Evolutionary conservation across 1,284 basidiomycete species (phyloP), one percentile per base, ranked within the genome.

Genomic region (Trametes polyzona): DNA sequence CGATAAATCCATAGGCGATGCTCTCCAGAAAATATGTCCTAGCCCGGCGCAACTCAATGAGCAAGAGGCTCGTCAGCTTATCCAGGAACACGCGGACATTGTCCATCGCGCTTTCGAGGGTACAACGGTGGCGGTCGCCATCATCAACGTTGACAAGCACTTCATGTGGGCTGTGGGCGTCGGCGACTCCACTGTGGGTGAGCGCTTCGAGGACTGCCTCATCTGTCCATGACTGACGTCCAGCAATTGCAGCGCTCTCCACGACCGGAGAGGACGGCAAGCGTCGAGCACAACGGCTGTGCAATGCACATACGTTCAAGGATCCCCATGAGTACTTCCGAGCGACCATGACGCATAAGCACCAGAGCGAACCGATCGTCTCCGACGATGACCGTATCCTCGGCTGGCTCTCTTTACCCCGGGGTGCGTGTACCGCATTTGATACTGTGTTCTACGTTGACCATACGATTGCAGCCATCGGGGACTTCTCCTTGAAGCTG

Each of bases 161-260:
- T 53, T 48, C 36, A 37, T 53, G 16, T 59, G 57, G 52, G 47
- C 41, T 9, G 21, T 40, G 1, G 48, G 43, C 5, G 52, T 55
- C 11, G 48, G 57, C 11, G 52, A 59, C 19, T 59, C 52, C 3
- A 55, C 36, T 11, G 43, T 50, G 12, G 47, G 52, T 46, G 36
- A 43, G 47, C 37, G 11, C 3, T 12, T 33, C 32, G 10, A n/a
- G n/a, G n/a, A n/a, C n/a, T n/a, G n/a, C n/a, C n/a, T n/a, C n/a
- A n/a, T n/a, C n/a, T n/a, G n/a, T n/a, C n/a, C n/a, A n/a, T n/a
- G n/a, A n/a, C n/a, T n/a, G n/a, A n/a, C n/a, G n/a, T n/a, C n/a
- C n/a, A n/a, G n/a, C n/a, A n/a, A n/a, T n/a, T n/a, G n/a, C 29
- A 58, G 51, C 37, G 2, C n/a, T 58, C 21, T 58, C 47, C 10